A percentile compares a stretch with the other conserved stretches of the same genome.
Conservation (phyloP, 2,329 filamentous ascomycete species). For the Pseudogymnoascus sp. region DNA sequence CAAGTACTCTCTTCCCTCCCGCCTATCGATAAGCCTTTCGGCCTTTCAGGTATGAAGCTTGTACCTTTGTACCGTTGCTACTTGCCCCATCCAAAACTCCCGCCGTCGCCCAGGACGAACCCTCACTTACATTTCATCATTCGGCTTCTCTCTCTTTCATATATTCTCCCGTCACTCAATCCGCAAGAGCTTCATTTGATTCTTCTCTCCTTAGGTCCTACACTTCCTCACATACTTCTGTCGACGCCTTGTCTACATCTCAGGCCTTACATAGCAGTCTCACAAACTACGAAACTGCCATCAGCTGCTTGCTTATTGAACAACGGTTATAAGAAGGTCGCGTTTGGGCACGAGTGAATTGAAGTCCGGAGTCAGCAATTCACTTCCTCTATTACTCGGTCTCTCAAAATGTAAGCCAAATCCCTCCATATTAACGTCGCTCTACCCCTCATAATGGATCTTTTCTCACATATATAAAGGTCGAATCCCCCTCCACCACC, state of each 20-base stretch:
- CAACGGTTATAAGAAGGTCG: neutral
- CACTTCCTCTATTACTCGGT: neutral
- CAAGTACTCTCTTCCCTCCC: neutral
- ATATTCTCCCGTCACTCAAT: neutral
- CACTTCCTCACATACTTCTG: neutral
- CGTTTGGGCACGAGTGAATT: neutral
- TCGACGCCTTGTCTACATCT: neutral
- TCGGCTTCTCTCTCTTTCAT: neutral
- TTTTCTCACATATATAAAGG: constrained; percentile 12
- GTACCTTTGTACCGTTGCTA: constrained; percentile 3
- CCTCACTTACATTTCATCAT: constrained; percentile 2
- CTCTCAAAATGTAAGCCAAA: neutral
- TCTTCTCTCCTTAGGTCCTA: neutral
- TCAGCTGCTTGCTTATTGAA: neutral
- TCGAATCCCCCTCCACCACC: constrained; percentile 7
- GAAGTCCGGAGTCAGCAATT: neutral
- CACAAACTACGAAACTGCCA: neutral
- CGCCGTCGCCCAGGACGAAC: neutral
- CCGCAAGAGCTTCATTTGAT: neutral
- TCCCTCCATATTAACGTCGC: neutral
- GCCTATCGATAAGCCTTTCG: constrained; percentile 5
- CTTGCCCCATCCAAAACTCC: neutral
- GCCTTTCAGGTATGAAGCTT: constrained; percentile 2
- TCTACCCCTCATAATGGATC: neutral
- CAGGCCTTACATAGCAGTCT: neutral